These are phyloP conservation scores for Sistotremastrum niveocremeum DNA, from an alignment of 768 basidiomycete genomes.

Conservation along the genomic window DNA sequence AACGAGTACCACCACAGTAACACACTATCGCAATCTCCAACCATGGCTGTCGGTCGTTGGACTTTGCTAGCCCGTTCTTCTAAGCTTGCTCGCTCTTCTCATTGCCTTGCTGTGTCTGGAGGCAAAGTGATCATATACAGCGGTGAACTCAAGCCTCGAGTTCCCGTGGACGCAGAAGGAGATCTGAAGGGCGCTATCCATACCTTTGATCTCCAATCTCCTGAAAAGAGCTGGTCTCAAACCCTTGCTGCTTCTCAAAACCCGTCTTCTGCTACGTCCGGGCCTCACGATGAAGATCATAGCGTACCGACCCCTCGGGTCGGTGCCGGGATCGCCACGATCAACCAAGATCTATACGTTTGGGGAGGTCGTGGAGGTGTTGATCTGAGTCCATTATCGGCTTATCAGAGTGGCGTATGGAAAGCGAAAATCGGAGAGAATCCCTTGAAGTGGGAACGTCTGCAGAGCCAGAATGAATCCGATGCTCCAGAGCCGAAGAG, in stretches of 20 bases:
- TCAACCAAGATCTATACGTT: constrained; percentile 19
- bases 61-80: constrained; percentile 12
- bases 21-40: not conserved
- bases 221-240: constrained; percentile 2
- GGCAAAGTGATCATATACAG: constrained; percentile 25
- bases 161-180: constrained; percentile 22
- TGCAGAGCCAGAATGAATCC: constrained; percentile 15
- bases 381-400: constrained; percentile 23
- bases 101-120: constrained; percentile 20
- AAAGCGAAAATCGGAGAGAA: constrained; percentile 8
- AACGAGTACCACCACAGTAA: too few species aligned
- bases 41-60: constrained; percentile 11
- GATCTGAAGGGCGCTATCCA: constrained; percentile 12
- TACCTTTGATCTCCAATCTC: constrained; percentile 11
- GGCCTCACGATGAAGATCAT: too few species aligned
- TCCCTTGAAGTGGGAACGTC: constrained; percentile 17
- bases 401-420: constrained; percentile 19
- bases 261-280: not conserved
- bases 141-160: constrained; percentile 30
- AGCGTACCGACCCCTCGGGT: constrained; percentile 13
- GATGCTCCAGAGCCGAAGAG: constrained; percentile 21
- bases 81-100: constrained; percentile 26
- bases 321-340: constrained; percentile 9
- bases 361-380: constrained; percentile 34
- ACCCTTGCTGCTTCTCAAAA: not conserved